phyloP scores from a whole-genome alignment of 176 grass and related monocot genomes.

The Eragrostis curvula region DNA sequence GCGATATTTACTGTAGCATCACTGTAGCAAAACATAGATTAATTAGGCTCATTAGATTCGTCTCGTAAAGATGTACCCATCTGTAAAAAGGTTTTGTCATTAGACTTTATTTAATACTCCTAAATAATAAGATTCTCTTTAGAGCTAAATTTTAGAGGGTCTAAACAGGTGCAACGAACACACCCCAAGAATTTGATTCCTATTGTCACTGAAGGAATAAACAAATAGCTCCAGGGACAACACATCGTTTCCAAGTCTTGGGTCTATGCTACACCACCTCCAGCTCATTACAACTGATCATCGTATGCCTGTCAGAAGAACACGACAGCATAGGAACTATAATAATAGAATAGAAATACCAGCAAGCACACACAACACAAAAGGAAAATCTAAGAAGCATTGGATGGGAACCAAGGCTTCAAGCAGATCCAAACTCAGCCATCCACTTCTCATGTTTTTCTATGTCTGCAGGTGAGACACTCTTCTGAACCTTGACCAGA shows the following conservation, averaged over 20 bases:
- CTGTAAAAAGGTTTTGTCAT: no score
- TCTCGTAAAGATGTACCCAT: no score
- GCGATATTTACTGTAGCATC: no score
- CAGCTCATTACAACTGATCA: not conserved
- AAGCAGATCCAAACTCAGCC: conserved; percentile 85
- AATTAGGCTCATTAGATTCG: no score
- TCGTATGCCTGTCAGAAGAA: not conserved
- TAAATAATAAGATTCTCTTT: no score
- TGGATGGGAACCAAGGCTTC: not conserved
- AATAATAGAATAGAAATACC: not conserved
- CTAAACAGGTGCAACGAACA: no score
- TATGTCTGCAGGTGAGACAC: conserved; percentile 79
- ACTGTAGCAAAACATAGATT: no score
- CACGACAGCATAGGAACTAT: not conserved
- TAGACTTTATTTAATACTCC: no score
- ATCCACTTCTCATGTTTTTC: conserved; percentile 97
- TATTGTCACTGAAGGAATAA: conserved; percentile 8
- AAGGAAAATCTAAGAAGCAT: not conserved
- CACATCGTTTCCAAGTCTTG: not conserved
- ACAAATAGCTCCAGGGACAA: not conserved
- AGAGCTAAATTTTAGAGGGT: no score
- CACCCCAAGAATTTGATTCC: not conserved
- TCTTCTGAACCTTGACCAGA: conserved; percentile 86
- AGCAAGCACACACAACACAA: conserved; percentile 5
- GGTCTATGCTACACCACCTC: not conserved